These are phyloP conservation scores for Puccinia triticina DNA, from an alignment of 1,284 basidiomycete species.

Conservation along the genomic window DNA sequence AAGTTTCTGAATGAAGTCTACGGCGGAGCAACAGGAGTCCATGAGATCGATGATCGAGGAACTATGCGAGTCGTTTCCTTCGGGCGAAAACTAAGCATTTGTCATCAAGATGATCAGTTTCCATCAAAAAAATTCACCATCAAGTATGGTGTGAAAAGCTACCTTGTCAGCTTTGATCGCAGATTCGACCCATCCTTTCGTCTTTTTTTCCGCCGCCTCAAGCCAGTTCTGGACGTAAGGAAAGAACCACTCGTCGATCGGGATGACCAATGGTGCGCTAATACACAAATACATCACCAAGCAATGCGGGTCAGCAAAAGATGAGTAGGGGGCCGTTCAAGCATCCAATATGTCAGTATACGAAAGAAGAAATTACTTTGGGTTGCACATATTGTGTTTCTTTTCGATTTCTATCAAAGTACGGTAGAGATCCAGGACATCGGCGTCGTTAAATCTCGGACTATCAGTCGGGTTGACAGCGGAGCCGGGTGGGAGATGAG, in stretches of 20 bases:
- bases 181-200: slow-evolving; percentile 90
- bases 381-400: slow-evolving; percentile 52
- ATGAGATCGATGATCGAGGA: slow-evolving; percentile 96
- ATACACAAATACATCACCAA: slow-evolving; percentile 20
- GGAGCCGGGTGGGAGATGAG: background rate
- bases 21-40: slow-evolving; percentile 86
- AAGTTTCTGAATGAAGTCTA: slow-evolving; percentile 82
- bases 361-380: slow-evolving; percentile 22
- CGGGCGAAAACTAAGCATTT: slow-evolving; percentile 73
- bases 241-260: slow-evolving; percentile 72
- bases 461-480: background rate
- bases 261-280: slow-evolving; percentile 49
- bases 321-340: background rate
- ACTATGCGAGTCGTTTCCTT: slow-evolving; percentile 80
- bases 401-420: slow-evolving; percentile 44
- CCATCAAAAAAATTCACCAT: background rate
- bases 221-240: slow-evolving; percentile 89
- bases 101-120: background rate
- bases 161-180: slow-evolving; percentile 87
- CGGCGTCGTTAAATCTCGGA: slow-evolving; percentile 31
- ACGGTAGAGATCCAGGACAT: slow-evolving; percentile 43
- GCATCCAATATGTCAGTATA: background rate
- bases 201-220: slow-evolving; percentile 83
- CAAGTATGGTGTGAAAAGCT: slow-evolving; percentile 40
- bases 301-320: background rate